phyloP scores from a whole-genome alignment of 2,329 filamentous ascomycete species.

The Onygenales sp. region DNA sequence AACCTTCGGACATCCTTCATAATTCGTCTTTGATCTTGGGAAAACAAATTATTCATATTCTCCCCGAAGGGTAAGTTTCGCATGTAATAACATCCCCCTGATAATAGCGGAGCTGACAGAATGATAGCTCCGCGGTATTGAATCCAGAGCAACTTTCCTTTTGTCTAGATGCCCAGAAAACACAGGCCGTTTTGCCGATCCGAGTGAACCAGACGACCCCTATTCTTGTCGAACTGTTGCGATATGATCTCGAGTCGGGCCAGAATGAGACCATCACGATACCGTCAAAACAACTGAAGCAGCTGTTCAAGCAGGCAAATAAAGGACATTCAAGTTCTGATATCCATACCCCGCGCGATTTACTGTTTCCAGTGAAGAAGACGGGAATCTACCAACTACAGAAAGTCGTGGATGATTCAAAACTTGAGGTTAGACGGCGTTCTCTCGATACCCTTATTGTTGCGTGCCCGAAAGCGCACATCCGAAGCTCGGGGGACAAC shows the following conservation, averaged over 20 bases:
- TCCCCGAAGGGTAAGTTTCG: slow-evolving; percentile 68
- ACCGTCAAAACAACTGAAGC: slow-evolving; percentile 62
- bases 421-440: slow-evolving; percentile 76
- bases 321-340: slow-evolving; percentile 45
- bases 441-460: slow-evolving; percentile 75
- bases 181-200: slow-evolving; percentile 63
- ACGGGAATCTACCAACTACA: slow-evolving; percentile 77
- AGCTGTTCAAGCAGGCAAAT: slow-evolving; percentile 60
- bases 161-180: slow-evolving; percentile 61
- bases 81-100: not conserved
- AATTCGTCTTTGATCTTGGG: slow-evolving; percentile 91
- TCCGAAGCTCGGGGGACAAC: slow-evolving; percentile 54
- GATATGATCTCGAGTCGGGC: slow-evolving; percentile 73
- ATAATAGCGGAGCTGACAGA: slow-evolving; percentile 17
- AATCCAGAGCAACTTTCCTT: slow-evolving; percentile 76
- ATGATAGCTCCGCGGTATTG: slow-evolving; percentile 63
- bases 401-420: slow-evolving; percentile 84
- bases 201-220: slow-evolving; percentile 91
- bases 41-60: slow-evolving; percentile 93
- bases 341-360: slow-evolving; percentile 50
- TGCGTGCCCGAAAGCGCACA: slow-evolving; percentile 68
- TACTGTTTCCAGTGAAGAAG: slow-evolving; percentile 71
- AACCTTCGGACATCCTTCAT: slow-evolving; percentile 75
- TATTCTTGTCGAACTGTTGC: slow-evolving; percentile 76
- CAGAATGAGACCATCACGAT: slow-evolving; percentile 72